Evolutionary conservation across 2,329 filamentous ascomycete species (phyloP), one percentile per base, ranked within the genome.

Genomic region (Paecilomyces dactylethromorphus): DNA sequence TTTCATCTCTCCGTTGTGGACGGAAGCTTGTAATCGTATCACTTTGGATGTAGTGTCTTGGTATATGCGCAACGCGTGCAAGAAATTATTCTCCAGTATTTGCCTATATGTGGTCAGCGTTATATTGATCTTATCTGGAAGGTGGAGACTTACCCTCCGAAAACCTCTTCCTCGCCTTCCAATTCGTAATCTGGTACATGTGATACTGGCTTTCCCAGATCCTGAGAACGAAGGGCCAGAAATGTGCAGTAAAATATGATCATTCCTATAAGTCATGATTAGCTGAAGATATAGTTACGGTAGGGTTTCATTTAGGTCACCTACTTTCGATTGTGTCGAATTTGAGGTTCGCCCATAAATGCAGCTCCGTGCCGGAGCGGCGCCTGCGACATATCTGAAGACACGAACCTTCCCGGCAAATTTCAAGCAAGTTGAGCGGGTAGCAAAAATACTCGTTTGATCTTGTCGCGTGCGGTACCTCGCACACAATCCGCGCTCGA

Each of bases 151-250:
- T 69, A 81, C 80, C 78, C 82, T 55, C 77, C 78, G 65, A 80
- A 86, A 15, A 81, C 64, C 53, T 79, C 71, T 53, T 75, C 71
- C 61, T 82, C 79, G 1, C 73, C 73, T 2, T 70, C 71, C n/a
- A 84, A 71, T 62, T 82, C 80, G 58, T 78, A 76, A 58, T 83
- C 79, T 53, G 80, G 75, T 13, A 81, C 74, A 2, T 69, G 68
- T 21, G 68, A 69, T 31, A 74, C 71, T 4, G 71, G 76, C 31
- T 66, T 69, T 22, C 69, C 72, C 18, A 71, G 68, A 65, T 86
- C 83, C 64, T 86, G 83, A 8, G 78, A 77, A 61, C 85, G 84
- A 70, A 86, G 78, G 0, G 83, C 82, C 10, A 85, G 68, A 58
- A 84, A 80, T 0, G 80, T 81, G 61, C 78, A 81, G 66, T 82